Percentiles rank a stretch among this genome's conserved stretches.
These are phyloP conservation scores for Pythium rhizo-oryzae DNA, from an alignment of 352 stramenopile species.

Conservation along the genomic window DNA sequence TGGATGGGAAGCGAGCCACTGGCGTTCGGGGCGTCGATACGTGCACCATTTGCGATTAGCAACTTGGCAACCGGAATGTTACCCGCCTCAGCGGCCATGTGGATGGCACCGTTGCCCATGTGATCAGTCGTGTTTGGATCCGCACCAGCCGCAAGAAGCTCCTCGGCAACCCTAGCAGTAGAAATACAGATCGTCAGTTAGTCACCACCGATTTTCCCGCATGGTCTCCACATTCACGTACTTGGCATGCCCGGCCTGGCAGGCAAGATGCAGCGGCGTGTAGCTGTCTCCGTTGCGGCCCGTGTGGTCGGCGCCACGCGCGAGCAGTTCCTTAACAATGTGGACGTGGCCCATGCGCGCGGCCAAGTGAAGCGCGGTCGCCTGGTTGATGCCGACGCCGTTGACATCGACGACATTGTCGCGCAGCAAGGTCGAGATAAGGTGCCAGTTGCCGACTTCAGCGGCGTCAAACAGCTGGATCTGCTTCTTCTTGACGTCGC, in stretches of 20 bases:
- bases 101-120: conserved; percentile 82
- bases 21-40: conserved; percentile 76
- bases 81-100: conserved; percentile 77
- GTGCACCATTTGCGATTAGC: conserved; percentile 69
- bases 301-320: conserved; percentile 64
- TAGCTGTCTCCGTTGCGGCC: conserved; percentile 81
- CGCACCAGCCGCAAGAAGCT: conserved; percentile 66
- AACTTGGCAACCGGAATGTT: conserved; percentile 83
- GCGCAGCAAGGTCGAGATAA: conserved; percentile 76
- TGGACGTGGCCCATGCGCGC: conserved; percentile 79
- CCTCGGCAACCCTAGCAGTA: conserved; percentile 60
- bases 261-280: conserved; percentile 76
- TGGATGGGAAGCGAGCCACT: conserved; percentile 83
- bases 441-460: conserved; percentile 82
- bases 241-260: conserved; percentile 68
- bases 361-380: conserved; percentile 75
- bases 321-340: conserved; percentile 72
- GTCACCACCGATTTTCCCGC: background rate
- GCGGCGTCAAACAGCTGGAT: conserved; percentile 87
- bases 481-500: conserved; percentile 90
- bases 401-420: conserved; percentile 90
- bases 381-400: conserved; percentile 86
- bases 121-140: conserved; percentile 84
- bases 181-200: conserved; percentile 24
- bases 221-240: conserved; percentile 25